Percentiles rank a stretch among this genome's conserved stretches.
These are phyloP conservation scores for Coniella lustricola DNA, from an alignment of 2,329 filamentous ascomycete species.

Conservation along the genomic window DNA sequence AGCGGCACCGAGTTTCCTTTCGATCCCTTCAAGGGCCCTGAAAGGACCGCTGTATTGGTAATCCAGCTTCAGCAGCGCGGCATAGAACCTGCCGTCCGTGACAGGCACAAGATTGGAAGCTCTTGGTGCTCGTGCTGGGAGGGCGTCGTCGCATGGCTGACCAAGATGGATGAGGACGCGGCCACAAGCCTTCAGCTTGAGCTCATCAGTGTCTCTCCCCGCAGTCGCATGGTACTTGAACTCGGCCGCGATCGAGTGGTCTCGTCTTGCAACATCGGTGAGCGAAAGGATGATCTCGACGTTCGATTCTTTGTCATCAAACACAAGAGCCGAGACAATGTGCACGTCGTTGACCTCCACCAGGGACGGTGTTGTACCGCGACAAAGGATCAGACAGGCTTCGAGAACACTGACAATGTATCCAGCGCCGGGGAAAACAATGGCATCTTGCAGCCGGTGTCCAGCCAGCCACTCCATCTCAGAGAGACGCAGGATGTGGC, in stretches of 20 bases:
- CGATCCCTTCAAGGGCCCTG: not conserved
- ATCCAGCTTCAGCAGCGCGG: not conserved
- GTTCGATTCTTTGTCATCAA: not conserved
- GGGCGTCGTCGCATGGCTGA: not conserved
- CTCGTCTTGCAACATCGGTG: not conserved
- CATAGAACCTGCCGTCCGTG: not conserved
- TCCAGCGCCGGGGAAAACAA: slow-evolving; percentile 30
- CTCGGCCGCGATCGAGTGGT: not conserved
- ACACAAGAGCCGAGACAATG: not conserved
- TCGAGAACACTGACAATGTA: slow-evolving; percentile 20
- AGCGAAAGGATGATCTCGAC: not conserved
- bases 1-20: not conserved
- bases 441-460: slow-evolving; percentile 27
- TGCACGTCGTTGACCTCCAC: not conserved
- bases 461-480: slow-evolving; percentile 32
- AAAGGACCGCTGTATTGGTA: not conserved
- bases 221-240: not conserved
- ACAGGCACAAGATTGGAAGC: not conserved
- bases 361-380: not conserved
- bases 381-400: slow-evolving; percentile 6
- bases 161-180: not conserved
- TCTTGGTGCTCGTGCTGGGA: not conserved
- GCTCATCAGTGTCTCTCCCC: not conserved
- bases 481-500: slow-evolving; percentile 18
- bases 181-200: not conserved